A percentile compares a stretch with the other conserved stretches of the same genome.
These are phyloP conservation scores for Phalaenopsis aphrodite DNA, from an alignment of 106 monocot species.

Conservation along the genomic window DNA sequence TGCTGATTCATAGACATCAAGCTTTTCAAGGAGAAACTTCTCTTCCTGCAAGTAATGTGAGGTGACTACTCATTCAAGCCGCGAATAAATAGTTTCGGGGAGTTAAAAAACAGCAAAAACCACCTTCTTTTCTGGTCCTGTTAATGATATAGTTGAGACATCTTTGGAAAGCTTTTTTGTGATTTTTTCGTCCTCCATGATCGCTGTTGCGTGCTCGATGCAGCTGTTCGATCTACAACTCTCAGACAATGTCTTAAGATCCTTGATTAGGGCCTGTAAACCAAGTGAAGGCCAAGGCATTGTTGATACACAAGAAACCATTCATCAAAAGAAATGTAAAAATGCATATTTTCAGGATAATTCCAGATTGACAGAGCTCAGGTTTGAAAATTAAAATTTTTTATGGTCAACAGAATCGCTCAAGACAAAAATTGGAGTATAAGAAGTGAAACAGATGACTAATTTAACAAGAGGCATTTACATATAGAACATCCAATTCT, in stretches of 20 bases:
- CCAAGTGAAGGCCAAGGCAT: not conserved
- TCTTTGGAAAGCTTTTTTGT: conserved; percentile 82
- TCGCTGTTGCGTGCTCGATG: conserved; percentile 86
- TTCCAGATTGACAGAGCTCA: not conserved
- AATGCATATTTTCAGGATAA: not conserved
- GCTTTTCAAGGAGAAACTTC: conserved; percentile 74
- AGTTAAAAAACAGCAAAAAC: not conserved
- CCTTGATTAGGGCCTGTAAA: conserved; percentile 55
- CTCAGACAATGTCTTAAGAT: conserved; percentile 56
- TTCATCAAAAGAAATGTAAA: not conserved
- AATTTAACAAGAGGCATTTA: not conserved
- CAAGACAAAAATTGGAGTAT: not conserved
- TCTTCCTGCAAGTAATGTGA: conserved; percentile 33
- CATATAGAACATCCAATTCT: no score
- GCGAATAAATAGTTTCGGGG: not conserved
- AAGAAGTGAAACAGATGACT: not conserved
- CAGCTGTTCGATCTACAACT: conserved; percentile 75
- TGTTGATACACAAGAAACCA: no score
- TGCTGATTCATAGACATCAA: conserved; percentile 81
- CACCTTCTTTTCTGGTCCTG: conserved; percentile 56
- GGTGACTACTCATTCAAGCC: not conserved
- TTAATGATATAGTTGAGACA: conserved; percentile 66
- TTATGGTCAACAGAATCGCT: not conserved
- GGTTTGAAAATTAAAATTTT: not conserved
- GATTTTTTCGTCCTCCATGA: conserved; percentile 83